A percentile compares a stretch with the other conserved stretches of the same genome.
Evolutionary conservation across 805 yeast species (phyloP).

Genomic region (Candida sithepensis): DNA sequence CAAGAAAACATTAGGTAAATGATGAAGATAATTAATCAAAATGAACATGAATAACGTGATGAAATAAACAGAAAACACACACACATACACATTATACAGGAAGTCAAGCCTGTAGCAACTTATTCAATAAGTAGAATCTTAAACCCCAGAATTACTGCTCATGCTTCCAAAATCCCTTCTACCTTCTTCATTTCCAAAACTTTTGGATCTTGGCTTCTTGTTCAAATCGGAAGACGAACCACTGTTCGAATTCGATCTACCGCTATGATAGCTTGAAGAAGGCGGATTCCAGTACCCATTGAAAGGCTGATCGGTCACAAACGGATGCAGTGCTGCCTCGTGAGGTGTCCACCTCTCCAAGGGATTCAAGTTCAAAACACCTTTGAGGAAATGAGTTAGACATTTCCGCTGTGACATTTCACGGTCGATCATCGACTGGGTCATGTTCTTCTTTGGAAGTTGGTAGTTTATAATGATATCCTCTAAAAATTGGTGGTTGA

Average conservation of each 20-base stretch:
- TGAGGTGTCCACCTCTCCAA: conserved; percentile 96
- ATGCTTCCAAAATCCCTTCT: background rate
- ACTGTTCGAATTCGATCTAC: conserved; percentile 7
- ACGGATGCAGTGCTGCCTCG: conserved; percentile 90
- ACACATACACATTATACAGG: too few species aligned
- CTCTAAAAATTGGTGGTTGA: conserved; percentile 56
- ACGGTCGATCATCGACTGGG: conserved; percentile 50
- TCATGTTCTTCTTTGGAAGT: conserved; percentile 56
- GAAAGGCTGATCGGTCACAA: conserved; percentile 62
- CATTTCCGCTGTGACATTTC: conserved; percentile 72
- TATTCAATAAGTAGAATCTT: too few species aligned
- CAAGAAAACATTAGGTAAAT: too few species aligned
- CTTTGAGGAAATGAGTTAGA: conserved; percentile 72
- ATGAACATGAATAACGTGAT: too few species aligned
- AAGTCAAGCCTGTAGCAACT: too few species aligned
- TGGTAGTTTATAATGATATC: conserved; percentile 79
- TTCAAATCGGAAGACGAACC: conserved; percentile 1
- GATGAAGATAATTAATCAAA: too few species aligned
- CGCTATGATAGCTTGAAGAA: conserved; percentile 7
- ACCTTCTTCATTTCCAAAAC: conserved; percentile 14
- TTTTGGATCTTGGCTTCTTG: conserved; percentile 20
- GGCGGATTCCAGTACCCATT: conserved; percentile 54
- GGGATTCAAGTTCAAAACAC: conserved; percentile 81
- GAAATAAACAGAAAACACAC: too few species aligned
- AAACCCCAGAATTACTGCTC: background rate